Conservation (phyloP, 2,329 filamentous ascomycete genomes). For the Ambrosiella xylebori region DNA sequence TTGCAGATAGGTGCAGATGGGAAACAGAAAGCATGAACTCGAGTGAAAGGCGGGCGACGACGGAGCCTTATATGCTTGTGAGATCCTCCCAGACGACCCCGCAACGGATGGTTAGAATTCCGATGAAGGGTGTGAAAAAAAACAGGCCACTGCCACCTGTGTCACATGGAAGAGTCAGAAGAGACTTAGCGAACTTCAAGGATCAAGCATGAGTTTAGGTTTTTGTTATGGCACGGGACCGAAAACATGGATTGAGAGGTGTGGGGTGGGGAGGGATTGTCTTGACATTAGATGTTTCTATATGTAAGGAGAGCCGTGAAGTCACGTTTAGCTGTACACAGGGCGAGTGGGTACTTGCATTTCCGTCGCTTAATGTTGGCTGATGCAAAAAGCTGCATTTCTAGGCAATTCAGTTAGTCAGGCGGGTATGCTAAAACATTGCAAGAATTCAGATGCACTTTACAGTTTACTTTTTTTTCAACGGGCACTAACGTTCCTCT, state of each 20-base stretch:
- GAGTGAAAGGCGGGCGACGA: background rate
- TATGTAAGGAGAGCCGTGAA: background rate
- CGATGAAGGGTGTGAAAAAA: background rate
- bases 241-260: background rate
- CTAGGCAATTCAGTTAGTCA: background rate
- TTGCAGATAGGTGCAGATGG: conserved; percentile 8
- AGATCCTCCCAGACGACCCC: background rate
- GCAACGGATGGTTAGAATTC: background rate
- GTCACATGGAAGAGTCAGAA: background rate
- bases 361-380: background rate
- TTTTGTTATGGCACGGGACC: background rate
- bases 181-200: background rate
- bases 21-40: background rate
- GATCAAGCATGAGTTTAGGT: background rate
- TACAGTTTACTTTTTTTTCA: too few relatives aligned
- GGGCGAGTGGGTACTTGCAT: background rate
- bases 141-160: background rate
- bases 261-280: background rate
- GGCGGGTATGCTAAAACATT: too few relatives aligned
- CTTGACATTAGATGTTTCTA: background rate
- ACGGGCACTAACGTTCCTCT: too few relatives aligned
- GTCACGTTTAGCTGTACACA: background rate
- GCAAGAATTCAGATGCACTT: too few relatives aligned
- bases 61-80: conserved; percentile 13
- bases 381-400: background rate